phyloP scores from a whole-genome alignment of 345 rosid genomes.

The Salix suchowensis region DNA sequence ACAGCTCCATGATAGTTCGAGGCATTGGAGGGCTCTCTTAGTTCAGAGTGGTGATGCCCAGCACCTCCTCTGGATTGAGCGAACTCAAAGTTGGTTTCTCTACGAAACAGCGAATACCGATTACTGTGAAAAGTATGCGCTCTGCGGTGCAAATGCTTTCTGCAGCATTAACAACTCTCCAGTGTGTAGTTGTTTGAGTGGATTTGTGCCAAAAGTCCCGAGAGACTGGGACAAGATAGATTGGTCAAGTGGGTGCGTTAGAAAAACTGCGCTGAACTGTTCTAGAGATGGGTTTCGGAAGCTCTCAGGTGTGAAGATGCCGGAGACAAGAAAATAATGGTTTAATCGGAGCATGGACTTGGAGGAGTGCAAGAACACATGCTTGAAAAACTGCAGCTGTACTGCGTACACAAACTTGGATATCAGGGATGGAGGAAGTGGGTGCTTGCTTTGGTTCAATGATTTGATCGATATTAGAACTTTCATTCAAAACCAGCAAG shows the following conservation, averaged over 20 bases:
- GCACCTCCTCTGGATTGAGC: not conserved
- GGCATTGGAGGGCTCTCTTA: not conserved
- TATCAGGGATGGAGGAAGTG: not conserved
- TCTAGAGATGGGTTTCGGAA: constrained; percentile 11
- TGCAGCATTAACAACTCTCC: too few species aligned
- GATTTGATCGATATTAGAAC: constrained; percentile 3
- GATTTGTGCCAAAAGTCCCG: not conserved
- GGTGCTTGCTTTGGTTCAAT: not conserved
- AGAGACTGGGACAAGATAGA: not conserved
- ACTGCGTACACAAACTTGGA: too few species aligned
- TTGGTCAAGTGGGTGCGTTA: not conserved
- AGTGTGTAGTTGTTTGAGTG: not conserved
- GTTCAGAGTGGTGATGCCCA: not conserved
- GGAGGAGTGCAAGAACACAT: too few species aligned
- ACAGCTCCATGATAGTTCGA: not conserved
- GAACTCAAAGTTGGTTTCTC: not conserved
- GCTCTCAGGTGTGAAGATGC: not conserved
- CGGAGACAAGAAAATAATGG: not conserved
- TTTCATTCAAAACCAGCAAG: not conserved
- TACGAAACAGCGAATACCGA: too few species aligned
- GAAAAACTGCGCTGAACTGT: not conserved
- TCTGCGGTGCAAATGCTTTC: too few species aligned
- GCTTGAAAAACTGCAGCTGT: too few species aligned
- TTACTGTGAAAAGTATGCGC: too few species aligned
- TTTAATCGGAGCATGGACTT: too few species aligned